Base-by-base conservation (phyloP, 805 yeast genomes). In the Zygosaccharomyces siamensis region DNA sequence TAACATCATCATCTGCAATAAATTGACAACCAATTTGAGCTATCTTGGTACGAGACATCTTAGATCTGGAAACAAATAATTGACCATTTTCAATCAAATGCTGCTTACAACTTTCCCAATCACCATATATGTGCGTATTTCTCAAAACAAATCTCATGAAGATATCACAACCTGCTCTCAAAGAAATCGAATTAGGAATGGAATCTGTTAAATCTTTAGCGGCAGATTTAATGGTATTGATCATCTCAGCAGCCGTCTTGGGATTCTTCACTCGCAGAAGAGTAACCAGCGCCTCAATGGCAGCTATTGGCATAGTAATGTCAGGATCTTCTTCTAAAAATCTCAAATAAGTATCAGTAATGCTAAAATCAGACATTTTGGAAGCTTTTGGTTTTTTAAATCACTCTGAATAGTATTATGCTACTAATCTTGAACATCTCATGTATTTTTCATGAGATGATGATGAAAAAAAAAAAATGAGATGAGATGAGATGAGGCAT, bases 261-360 rank as follows among this genome's bases (percentile, higher is more conserved):
- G 99, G 97, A 64, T 89, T 89, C 58, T 89, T 84, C 43, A 83
- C 80, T 54, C 83, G 77, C 26, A 92, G 70, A 69, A 93, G 77
- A 7, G 93, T 86, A 24, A 93, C 96, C 39, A 93, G 73, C 10
- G 96, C 81, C 72, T 93, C 98, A 61, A 93, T 93, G 31, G 99
- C 99, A 38, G 99, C 99, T 30, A 93, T 88, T 1, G 99, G 99
- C 97, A 90, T 93, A 5, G 99, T 90, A 82, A 93, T 87, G 49
- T 93, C 98, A n/a, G 87, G 76, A 69, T 93, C 97, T 44, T 89
- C 96, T 57, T 79, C 80, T 53, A 93, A 74, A 66, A 88, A 89
- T 63, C 79, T 78, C 49, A 88, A 75, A 64, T 93, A 93, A 0
- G 92, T 80, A 58, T 80, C 75, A 40, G 84, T 89, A 57, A 93